Conservation (phyloP, 2,329 filamentous ascomycete species). For the Ophiostoma piceae region DNA sequence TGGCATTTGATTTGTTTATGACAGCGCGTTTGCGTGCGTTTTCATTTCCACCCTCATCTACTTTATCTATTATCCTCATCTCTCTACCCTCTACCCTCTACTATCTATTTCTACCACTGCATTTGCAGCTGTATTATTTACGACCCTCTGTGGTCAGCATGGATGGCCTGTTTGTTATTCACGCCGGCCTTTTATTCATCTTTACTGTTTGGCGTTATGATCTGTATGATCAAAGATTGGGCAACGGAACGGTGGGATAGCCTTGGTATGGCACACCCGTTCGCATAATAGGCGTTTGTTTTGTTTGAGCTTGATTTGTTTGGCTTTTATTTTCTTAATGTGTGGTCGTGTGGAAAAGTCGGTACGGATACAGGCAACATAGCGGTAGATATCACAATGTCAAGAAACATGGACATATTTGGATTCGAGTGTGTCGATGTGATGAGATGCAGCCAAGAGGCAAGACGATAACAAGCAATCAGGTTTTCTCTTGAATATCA, state of each 20-base stretch:
- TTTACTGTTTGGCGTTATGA: not conserved
- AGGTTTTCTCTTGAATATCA: not conserved
- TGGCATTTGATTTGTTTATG: not conserved
- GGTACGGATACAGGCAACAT: not conserved
- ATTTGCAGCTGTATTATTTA: not conserved
- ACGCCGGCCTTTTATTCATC: not conserved
- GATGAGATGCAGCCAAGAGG: not conserved
- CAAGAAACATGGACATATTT: not conserved
- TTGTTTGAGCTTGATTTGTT: not conserved
- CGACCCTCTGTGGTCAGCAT: not conserved
- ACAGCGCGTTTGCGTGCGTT: not conserved
- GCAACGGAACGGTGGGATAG: slow-evolving; percentile 13
- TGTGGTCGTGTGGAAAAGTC: not conserved
- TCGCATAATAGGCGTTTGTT: slow-evolving; percentile 6
- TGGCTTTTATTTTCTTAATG: not conserved
- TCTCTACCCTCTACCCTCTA: not conserved
- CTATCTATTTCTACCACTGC: no score
- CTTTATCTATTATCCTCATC: not conserved
- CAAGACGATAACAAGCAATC: not conserved
- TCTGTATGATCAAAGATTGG: slow-evolving; percentile 2
- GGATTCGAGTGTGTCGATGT: not conserved
- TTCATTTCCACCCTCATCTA: not conserved
- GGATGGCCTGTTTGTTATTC: not conserved
- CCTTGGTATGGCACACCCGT: slow-evolving; percentile 3
- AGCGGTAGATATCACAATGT: not conserved